Evolutionary conservation across 1,284 basidiomycete genomes (phyloP).

Genomic region (Porphyrellus sp.): DNA sequence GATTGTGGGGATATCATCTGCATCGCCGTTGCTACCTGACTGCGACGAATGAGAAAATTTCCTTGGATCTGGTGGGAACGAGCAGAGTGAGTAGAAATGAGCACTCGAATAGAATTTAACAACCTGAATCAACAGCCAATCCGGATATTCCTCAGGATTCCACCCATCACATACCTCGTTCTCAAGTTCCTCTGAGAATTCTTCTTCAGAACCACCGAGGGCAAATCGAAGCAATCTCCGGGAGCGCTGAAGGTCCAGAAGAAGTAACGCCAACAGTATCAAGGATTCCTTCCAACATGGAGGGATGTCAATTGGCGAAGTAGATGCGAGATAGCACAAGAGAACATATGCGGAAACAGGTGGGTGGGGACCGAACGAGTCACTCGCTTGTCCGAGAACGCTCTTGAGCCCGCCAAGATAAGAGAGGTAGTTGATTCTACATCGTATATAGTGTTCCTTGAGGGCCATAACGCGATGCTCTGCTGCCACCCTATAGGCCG

Average conservation of each 20-base stretch:
- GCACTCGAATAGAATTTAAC: not conserved
- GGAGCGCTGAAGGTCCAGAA: not conserved
- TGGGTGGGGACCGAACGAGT: not conserved
- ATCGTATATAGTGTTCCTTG: too few relatives aligned
- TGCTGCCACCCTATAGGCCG: too few relatives aligned
- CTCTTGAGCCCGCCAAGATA: not conserved
- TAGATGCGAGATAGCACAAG: not conserved
- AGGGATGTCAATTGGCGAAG: not conserved
- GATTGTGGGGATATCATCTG: not conserved
- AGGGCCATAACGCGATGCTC: too few relatives aligned
- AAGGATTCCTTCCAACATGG: not conserved
- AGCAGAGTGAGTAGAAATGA: not conserved
- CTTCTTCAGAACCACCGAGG: not conserved
- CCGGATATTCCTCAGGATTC: not conserved
- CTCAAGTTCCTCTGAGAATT: not conserved
- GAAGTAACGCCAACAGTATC: not conserved
- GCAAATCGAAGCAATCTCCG: not conserved
- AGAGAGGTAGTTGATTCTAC: too few relatives aligned
- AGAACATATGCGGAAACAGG: not conserved
- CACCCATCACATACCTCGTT: not conserved
- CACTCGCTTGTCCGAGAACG: not conserved
- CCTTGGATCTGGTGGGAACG: not conserved
- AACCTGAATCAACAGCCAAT: not conserved
- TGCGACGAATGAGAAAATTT: not conserved
- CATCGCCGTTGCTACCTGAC: not conserved